Evolutionary conservation across 352 stramenopile genomes (phyloP), one percentile per base, ranked within the genome.

Genomic region (Globisporangium parvum): DNA sequence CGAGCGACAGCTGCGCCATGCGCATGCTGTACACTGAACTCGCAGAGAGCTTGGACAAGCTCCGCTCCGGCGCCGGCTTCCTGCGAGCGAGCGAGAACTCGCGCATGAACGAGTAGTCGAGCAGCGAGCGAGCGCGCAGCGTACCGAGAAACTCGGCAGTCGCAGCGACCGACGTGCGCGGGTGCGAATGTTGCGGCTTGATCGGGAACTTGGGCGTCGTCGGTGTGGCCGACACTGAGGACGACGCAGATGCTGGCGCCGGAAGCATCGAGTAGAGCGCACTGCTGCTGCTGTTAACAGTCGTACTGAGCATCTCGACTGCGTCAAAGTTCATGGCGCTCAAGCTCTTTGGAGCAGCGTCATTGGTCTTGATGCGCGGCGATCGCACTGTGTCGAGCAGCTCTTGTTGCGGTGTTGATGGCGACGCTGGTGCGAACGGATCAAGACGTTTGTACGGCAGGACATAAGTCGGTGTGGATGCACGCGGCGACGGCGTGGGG

Each of bases 61-160:
- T 79, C 31, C 73, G 63, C n/a, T 83, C 68, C 0, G 51, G 12
- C 39, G 69, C 47, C 0, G 71, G 73, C 31, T 71, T 79, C 37
- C 52, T 49, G 20, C 66, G 70, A 1, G 70, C 55, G 21, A 79
- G 55, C 11, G 71, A 77, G 46, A 84, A 81, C 51, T 80, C 71
- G 39, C 73, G 57, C 73, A 84, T 84, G 54, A 73, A 84, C 5
- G 47, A 59, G 47, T 80, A 77, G 44, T 84, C 73, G 8, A 84
- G 55, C 40, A 84, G 59, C 17, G 73, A 77, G 35, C 59, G 69
- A 18, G 59, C 66, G 6, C 73, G 71, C 6, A 84, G 53, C 3
- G 57, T 59, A 10, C 65, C 59, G 17, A 84, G 56, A 12, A 84
- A 71, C 14, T 55, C 44, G 3, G 54, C 53, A 3, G 60, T 58